Evolutionary conservation across 2,329 filamentous ascomycete genomes (phyloP).

Genomic region (Colletotrichum eleusines): DNA sequence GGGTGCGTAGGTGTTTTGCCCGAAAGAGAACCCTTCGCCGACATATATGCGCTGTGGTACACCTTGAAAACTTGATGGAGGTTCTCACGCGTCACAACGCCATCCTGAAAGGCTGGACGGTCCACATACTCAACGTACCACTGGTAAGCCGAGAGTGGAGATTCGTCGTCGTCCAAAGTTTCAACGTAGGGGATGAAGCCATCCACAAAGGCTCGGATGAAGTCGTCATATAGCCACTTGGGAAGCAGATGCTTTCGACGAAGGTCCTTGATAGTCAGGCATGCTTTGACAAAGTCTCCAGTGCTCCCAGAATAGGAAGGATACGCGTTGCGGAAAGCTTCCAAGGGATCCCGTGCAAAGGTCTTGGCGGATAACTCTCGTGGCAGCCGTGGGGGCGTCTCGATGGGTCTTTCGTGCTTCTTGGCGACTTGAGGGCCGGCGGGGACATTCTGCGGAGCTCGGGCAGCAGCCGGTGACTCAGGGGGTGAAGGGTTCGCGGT

Average conservation of each 20-base stretch:
- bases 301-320: constrained; percentile 56
- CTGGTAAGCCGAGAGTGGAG: constrained; percentile 53
- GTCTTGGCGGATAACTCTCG: background rate
- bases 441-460: background rate
- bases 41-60: constrained; percentile 49
- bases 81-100: constrained; percentile 52
- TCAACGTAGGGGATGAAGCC: constrained; percentile 58
- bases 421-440: constrained; percentile 1
- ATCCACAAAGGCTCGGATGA: constrained; percentile 59
- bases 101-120: constrained; percentile 43
- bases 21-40: constrained; percentile 30
- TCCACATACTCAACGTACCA: constrained; percentile 54
- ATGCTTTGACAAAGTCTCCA: constrained; percentile 58
- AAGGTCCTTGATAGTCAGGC: constrained; percentile 57
- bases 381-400: background rate
- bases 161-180: constrained; percentile 43
- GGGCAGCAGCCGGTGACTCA: background rate
- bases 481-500: background rate
- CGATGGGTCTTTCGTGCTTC: background rate
- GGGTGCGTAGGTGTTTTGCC: background rate
- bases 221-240: constrained; percentile 65
- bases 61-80: constrained; percentile 50
- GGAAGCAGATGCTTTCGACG: constrained; percentile 51
- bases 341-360: constrained; percentile 49
- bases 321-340: constrained; percentile 57